phyloP scores from a whole-genome alignment of 2,329 filamentous ascomycete species.

The Reticulascus tulasneorum region DNA sequence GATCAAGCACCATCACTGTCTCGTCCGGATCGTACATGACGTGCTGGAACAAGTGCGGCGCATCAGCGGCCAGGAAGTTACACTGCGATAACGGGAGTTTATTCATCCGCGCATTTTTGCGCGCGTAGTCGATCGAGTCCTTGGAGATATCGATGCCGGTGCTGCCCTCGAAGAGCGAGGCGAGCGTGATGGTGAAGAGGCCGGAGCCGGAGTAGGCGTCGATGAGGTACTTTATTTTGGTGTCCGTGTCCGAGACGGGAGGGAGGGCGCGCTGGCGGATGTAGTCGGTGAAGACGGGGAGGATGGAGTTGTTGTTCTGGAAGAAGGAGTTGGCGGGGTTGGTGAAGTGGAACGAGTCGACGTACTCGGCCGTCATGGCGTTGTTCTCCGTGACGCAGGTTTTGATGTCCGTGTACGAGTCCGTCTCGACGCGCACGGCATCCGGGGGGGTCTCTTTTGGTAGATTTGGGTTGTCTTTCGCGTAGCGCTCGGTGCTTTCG shows the following conservation, averaged over 20 bases:
- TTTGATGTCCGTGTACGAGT: conserved; percentile 70
- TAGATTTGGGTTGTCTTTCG: conserved; percentile 37
- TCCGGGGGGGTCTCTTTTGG: conserved; percentile 31
- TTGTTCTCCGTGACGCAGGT: conserved; percentile 86
- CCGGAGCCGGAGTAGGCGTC: conserved; percentile 97
- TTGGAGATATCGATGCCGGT: conserved; percentile 88
- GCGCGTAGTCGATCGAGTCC: conserved; percentile 73
- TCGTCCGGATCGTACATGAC: conserved; percentile 71
- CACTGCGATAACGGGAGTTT: conserved; percentile 63
- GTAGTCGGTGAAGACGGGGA: conserved; percentile 80
- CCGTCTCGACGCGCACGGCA: conserved; percentile 48
- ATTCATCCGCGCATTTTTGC: conserved; percentile 75
- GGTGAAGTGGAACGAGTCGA: conserved; percentile 78
- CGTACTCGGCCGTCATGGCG: conserved; percentile 78
- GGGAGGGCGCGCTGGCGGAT: conserved; percentile 76
- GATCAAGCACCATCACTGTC: conserved; percentile 92
- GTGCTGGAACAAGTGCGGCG: conserved; percentile 73
- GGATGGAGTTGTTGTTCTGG: conserved; percentile 99
- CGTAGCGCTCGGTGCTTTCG: conserved; percentile 71
- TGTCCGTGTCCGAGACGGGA: conserved; percentile 25
- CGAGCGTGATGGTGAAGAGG: conserved; percentile 93
- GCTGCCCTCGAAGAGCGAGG: conserved; percentile 75
- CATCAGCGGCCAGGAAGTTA: conserved; percentile 85
- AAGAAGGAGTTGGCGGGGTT: conserved; percentile 95
- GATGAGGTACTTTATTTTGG: conserved; percentile 76